phyloP scores from a whole-genome alignment of 83 land plant species.

The Isoetes engelmannii region DNA sequence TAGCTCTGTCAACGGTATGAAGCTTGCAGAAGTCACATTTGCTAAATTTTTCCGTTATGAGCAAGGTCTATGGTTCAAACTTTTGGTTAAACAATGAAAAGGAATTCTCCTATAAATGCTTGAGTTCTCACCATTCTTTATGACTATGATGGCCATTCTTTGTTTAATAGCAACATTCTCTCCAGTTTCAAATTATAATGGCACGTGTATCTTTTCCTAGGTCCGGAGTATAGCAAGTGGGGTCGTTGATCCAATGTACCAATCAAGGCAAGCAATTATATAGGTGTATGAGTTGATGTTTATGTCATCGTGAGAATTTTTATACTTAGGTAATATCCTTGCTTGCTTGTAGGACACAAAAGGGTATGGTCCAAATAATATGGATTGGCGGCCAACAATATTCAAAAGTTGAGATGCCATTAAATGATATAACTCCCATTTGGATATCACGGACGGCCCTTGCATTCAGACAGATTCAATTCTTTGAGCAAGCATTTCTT shows the following conservation, averaged over 20 bases:
- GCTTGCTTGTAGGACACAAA: conserved; percentile 24
- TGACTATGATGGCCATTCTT: neutral
- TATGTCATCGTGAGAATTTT: neutral
- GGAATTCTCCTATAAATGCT: neutral
- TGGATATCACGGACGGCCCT: conserved; percentile 7
- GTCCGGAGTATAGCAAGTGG: conserved; percentile 31
- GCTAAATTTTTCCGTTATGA: conserved; percentile 4
- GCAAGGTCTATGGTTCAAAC: neutral
- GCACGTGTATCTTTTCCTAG: neutral
- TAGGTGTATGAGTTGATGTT: neutral
- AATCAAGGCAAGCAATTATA: conserved; percentile 24
- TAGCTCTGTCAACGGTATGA: conserved; percentile 29
- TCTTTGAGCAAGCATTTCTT: conserved; percentile 12
- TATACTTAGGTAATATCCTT: neutral
- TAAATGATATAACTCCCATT: neutral
- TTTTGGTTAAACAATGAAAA: conserved; percentile 1
- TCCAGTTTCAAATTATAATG: neutral
- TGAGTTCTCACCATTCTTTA: neutral
- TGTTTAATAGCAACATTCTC: neutral
- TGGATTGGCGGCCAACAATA: conserved; percentile 25
- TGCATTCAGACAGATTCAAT: conserved; percentile 20
- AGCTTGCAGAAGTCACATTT: neutral
- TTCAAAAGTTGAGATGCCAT: neutral
- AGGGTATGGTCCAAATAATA: conserved; percentile 31
- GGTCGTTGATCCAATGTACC: conserved; percentile 30